Conservation (phyloP, 1,139 yeast genomes). For the Suhomyces bokatorum region DNA sequence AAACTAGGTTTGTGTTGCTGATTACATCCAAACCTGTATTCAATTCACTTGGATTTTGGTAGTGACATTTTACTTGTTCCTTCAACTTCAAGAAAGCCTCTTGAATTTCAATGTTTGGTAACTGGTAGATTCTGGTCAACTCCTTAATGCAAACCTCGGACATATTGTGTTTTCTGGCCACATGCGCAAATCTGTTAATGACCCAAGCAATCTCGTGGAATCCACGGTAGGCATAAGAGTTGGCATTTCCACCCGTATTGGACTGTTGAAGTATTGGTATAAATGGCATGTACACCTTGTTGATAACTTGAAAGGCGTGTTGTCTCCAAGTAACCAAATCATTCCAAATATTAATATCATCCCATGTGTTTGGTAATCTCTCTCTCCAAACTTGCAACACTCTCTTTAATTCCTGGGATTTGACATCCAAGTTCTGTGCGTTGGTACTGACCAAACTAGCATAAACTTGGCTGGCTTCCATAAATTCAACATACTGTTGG, state of each 20-base stretch:
- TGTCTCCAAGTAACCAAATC: slow-evolving; percentile 98
- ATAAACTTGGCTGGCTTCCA: slow-evolving; percentile 96
- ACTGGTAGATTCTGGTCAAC: slow-evolving; percentile 86
- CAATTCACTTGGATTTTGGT: slow-evolving; percentile 81
- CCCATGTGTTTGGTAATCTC: slow-evolving; percentile 94
- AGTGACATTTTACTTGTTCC: slow-evolving; percentile 97
- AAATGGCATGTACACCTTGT: slow-evolving; percentile 89
- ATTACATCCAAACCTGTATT: slow-evolving; percentile 96
- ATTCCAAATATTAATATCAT: slow-evolving; percentile 96
- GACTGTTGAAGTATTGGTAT: slow-evolving; percentile 83
- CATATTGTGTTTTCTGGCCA: slow-evolving; percentile 94
- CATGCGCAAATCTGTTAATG: slow-evolving; percentile 96
- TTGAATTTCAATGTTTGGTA: slow-evolving; percentile 97
- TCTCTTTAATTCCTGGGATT: slow-evolving; percentile 90
- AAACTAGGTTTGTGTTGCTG: slow-evolving; percentile 91
- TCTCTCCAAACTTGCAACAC: slow-evolving; percentile 98
- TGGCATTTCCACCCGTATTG: slow-evolving; percentile 69
- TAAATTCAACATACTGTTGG: slow-evolving; percentile 96
- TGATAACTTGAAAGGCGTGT: slow-evolving; percentile 96
- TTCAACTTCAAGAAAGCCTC: slow-evolving; percentile 94
- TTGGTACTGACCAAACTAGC: slow-evolving; percentile 86
- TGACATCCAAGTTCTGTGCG: slow-evolving; percentile 86
- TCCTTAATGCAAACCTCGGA: slow-evolving; percentile 95
- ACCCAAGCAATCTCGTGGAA: slow-evolving; percentile 99
- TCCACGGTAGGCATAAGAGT: slow-evolving; percentile 93